These are phyloP conservation scores for Hypoxylon sp. DNA, from an alignment of 2,329 filamentous ascomycete species.

Conservation along the genomic window DNA sequence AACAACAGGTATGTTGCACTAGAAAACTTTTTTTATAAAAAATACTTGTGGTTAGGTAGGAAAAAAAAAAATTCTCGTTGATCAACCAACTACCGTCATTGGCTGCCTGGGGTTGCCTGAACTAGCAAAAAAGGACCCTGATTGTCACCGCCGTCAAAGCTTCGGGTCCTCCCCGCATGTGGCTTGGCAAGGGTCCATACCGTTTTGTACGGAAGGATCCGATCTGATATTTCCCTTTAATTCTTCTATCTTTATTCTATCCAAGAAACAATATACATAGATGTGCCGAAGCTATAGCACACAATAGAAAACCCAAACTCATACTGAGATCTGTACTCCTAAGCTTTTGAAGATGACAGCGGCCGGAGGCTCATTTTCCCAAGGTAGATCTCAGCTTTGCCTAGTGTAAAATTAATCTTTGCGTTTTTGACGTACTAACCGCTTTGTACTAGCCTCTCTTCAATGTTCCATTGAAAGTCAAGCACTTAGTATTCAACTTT, in stretches of 20 bases:
- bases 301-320: no score
- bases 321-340: no score
- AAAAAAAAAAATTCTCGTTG: constrained; percentile 44
- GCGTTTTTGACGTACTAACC: no score
- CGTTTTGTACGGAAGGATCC: not conserved
- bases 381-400: not conserved
- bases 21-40: constrained; percentile 17
- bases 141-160: constrained; percentile 2
- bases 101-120: constrained; percentile 32
- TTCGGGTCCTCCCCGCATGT: constrained; percentile 14
- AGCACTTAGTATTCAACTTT: no score
- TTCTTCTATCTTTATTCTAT: not conserved
- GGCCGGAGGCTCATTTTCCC: not conserved
- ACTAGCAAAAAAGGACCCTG: constrained; percentile 35
- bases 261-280: no score
- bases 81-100: constrained; percentile 42
- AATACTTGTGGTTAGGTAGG: constrained; percentile 26
- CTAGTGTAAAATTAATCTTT: no score
- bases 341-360: not conserved
- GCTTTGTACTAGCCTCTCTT: no score
- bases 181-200: constrained; percentile 36
- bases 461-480: no score
- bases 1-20: not conserved
- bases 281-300: no score
- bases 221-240: not conserved